A percentile compares a stretch with the other conserved stretches of the same genome.
Conservation (phyloP, 352 stramenopile genomes). For the Aphanomyces euteiches region DNA sequence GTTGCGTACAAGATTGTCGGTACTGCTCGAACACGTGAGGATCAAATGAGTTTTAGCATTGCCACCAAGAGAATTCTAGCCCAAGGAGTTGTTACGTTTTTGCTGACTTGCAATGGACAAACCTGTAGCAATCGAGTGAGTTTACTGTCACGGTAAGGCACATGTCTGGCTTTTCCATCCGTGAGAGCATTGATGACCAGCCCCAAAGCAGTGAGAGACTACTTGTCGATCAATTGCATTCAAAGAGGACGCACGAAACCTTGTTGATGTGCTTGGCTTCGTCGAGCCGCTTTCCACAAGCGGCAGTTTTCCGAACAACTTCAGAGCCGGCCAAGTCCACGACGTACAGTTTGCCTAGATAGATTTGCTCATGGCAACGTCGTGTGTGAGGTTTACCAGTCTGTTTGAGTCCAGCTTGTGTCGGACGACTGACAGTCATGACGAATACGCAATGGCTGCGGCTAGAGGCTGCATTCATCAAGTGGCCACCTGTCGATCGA, state of each 20-base stretch:
- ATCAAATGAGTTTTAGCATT: constrained; percentile 33
- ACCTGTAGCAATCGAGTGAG: constrained; percentile 28
- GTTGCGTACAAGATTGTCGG: constrained; percentile 10
- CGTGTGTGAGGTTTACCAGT: constrained; percentile 7
- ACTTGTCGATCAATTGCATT: not conserved
- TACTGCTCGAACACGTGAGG: constrained; percentile 28
- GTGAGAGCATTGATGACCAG: constrained; percentile 69
- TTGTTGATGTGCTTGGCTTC: constrained; percentile 76
- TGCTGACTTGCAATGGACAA: not conserved
- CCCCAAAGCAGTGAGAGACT: constrained; percentile 67
- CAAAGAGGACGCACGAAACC: constrained; percentile 27
- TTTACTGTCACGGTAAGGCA: constrained; percentile 34
- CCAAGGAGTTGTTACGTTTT: not conserved
- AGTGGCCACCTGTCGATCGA: constrained; percentile 44
- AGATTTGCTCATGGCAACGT: constrained; percentile 21
- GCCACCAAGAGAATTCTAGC: constrained; percentile 29
- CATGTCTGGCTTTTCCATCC: constrained; percentile 39
- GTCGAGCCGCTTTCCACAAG: constrained; percentile 51
- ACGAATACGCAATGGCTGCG: constrained; percentile 70
- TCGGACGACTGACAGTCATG: constrained; percentile 41
- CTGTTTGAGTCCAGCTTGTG: constrained; percentile 23
- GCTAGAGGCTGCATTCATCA: constrained; percentile 62
- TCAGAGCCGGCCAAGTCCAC: constrained; percentile 73
- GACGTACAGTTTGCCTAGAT: constrained; percentile 44
- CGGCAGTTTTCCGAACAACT: constrained; percentile 50